Conservation (phyloP, 2,329 filamentous ascomycete species). For the Monilinia fructicola region DNA sequence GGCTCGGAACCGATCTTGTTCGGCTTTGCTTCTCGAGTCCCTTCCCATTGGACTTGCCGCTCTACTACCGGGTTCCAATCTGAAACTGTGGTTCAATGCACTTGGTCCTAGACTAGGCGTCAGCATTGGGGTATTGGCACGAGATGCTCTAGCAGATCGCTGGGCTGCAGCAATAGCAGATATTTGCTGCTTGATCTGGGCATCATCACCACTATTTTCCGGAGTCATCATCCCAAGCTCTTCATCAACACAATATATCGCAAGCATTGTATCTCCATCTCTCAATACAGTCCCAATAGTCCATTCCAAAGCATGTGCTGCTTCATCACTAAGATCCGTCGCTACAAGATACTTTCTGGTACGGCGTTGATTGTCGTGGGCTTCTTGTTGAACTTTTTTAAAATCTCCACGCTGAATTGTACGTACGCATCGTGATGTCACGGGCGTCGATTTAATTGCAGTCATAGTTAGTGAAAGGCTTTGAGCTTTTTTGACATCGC, state of each 20-base stretch:
- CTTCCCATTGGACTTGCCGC: constrained; percentile 42
- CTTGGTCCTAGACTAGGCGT: constrained; percentile 28
- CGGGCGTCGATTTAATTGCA: constrained; percentile 71
- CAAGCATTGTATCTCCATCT: constrained; percentile 90
- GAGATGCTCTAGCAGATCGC: constrained; percentile 36
- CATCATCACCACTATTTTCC: constrained; percentile 55
- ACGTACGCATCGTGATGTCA: constrained; percentile 77
- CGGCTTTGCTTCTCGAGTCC: constrained; percentile 56
- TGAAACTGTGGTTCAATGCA: constrained; percentile 31
- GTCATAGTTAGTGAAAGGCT: constrained; percentile 80
- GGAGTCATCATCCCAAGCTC: constrained; percentile 61
- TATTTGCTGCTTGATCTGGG: constrained; percentile 72
- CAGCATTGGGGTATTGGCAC: constrained; percentile 32
- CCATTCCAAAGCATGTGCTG: constrained; percentile 94
- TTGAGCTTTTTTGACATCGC: constrained; percentile 85
- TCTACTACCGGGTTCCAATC: constrained; percentile 31
- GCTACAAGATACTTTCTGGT: constrained; percentile 93
- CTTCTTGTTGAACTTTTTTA: constrained; percentile 69
- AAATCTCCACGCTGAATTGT: constrained; percentile 92
- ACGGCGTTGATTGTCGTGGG: constrained; percentile 73
- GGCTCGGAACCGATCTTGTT: constrained; percentile 77
- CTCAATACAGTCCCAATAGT: constrained; percentile 92
- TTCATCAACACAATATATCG: constrained; percentile 91
- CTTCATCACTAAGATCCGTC: constrained; percentile 90
- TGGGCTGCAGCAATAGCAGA: constrained; percentile 64